Base-by-base conservation (phyloP, 2,329 filamentous ascomycete genomes). In the Cladophialophora yegresii region DNA sequence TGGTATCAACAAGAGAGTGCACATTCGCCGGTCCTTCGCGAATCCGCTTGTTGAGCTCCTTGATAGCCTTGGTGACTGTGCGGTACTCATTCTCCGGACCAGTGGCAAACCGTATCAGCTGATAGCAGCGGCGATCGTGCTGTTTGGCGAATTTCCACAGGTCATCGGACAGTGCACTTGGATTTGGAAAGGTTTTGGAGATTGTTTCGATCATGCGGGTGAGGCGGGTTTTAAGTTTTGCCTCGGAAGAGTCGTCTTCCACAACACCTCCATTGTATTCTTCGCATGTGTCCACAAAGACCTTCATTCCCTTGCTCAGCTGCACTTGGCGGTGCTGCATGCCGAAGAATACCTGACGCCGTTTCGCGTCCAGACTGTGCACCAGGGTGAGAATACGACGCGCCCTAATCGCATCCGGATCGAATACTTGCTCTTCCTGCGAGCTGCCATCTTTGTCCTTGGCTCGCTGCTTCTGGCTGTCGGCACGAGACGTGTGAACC, bases 111-210 rank as follows among this genome's bases (percentile, higher is more conserved):
- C 90, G 88, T 69, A 97, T 87, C 23, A 99, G 85, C 72, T 96
- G 90, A 76, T 97, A 98, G 71, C 86, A 90, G 62, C 95, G 88
- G 58, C 93, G 89, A 74, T 99, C 93, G 72, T 98, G 91, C 71
- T 89, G 83, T 76, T 93, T 96, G 43, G 92, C 92, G 74, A 97
- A 98, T 72, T 91, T 96, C 79, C 91, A 88, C 12, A 99, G 80
- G 76, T 98, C 92, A 16, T 87, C 85, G 36, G 85, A 85, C 20
- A 90, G 88, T 69, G 89, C 87, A 58, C 85, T 75, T 0, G 87
- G 79, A 70, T 99, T 93, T 0, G 93, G 91, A 59, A 96, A 86
- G 62, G 88, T 88, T 67, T 87, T 86, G 4, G 87, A 84, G 49
- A 96, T 80, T 73, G 88, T 91, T 58, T 89, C 83, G 51, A 96